Evolutionary conservation across 768 basidiomycete species (phyloP).

Genomic region (Lentinula lateritia): DNA sequence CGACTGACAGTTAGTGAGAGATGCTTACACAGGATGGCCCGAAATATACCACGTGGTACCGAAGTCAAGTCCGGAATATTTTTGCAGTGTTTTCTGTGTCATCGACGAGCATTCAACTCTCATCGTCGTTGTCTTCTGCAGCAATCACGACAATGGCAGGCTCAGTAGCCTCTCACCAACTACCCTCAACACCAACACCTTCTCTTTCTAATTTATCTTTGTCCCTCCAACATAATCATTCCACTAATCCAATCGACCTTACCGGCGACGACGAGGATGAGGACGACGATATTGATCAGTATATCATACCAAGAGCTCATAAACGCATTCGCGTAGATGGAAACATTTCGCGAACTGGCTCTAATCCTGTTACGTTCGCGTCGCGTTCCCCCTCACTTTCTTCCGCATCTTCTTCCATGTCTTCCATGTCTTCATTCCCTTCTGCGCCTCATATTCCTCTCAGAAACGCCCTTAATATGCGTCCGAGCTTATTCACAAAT

Average conservation of each 20-base stretch:
- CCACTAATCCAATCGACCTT: slow-evolving; percentile 59
- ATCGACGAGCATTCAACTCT: background rate
- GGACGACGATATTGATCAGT: slow-evolving; percentile 37
- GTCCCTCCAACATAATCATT: slow-evolving; percentile 29
- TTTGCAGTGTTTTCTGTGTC: background rate
- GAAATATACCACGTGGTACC: background rate
- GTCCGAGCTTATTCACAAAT: slow-evolving; percentile 11
- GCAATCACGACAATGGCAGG: slow-evolving; percentile 14
- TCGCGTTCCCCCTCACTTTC: slow-evolving; percentile 12
- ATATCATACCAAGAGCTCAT: slow-evolving; percentile 26
- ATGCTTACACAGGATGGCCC: background rate
- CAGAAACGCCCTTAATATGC: slow-evolving; percentile 10
- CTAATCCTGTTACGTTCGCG: slow-evolving; percentile 11
- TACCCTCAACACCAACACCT: slow-evolving; percentile 22
- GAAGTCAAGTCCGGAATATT: background rate
- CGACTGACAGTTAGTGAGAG: background rate
- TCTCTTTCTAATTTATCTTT: slow-evolving; percentile 29
- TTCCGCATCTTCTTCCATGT: slow-evolving; percentile 13
- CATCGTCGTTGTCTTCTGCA: slow-evolving; percentile 1
- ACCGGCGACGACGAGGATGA: slow-evolving; percentile 43
- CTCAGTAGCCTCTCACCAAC: slow-evolving; percentile 14
- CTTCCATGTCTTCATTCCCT: slow-evolving; percentile 23
- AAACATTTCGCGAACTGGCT: background rate
- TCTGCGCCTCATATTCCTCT: slow-evolving; percentile 4
- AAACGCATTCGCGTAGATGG: slow-evolving; percentile 39